phyloP scores from a whole-genome alignment of 2,329 filamentous ascomycete genomes.

The Sarocladium brachiariae region DNA sequence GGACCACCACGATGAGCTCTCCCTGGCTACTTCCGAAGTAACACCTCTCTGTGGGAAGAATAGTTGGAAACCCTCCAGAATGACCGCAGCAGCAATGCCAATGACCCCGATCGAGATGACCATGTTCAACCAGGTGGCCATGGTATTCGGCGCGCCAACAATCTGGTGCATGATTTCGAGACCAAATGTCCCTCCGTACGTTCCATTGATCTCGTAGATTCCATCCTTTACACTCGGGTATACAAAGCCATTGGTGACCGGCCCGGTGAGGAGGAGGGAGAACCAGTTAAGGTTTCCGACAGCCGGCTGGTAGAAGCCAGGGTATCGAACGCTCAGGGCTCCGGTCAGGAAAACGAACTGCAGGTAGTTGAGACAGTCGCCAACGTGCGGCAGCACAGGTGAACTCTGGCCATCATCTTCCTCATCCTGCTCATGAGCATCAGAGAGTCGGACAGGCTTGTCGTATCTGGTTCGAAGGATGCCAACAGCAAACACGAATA shows the following conservation, averaged over 20 bases:
- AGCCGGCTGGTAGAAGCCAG: constrained; percentile 66
- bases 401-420: background rate
- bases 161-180: constrained; percentile 61
- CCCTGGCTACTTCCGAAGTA: background rate
- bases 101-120: constrained; percentile 54
- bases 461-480: background rate
- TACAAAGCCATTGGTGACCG: constrained; percentile 15
- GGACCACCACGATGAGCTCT: background rate
- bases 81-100: constrained; percentile 51
- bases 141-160: constrained; percentile 55
- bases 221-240: constrained; percentile 37
- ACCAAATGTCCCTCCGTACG: constrained; percentile 47
- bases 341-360: constrained; percentile 69
- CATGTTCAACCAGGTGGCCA: constrained; percentile 63
- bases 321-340: constrained; percentile 62
- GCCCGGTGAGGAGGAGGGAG: constrained; percentile 50
- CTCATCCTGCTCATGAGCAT: background rate
- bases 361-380: constrained; percentile 64
- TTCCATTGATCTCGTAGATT: constrained; percentile 61
- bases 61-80: constrained; percentile 29
- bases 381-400: constrained; percentile 12
- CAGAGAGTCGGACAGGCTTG: background rate
- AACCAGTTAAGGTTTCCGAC: constrained; percentile 63
- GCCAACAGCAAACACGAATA: background rate
- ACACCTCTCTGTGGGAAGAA: background rate